Evolutionary conservation across 192 early-diverging fungal genomes (phyloP).

Genomic region (Entophlyctis luteolus): DNA sequence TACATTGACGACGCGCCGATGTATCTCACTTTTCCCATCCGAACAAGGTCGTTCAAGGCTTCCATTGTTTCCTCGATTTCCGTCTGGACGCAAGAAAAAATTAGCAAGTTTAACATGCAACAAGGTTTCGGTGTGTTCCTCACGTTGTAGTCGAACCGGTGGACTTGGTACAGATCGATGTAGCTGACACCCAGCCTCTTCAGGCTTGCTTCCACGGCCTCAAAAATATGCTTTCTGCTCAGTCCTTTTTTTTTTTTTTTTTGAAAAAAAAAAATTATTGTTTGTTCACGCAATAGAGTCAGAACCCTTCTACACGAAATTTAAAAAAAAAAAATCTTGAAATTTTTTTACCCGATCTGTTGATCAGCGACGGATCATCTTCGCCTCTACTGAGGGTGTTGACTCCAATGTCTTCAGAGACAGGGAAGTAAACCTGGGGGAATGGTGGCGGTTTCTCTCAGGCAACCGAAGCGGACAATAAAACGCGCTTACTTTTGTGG

Average conservation of each 20-base stretch:
- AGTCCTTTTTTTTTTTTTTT: too few relatives aligned
- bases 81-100: constrained; percentile 22
- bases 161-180: constrained; percentile 54
- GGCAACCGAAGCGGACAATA: neutral
- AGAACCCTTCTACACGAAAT: too few relatives aligned
- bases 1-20: constrained; percentile 49
- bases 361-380: constrained; percentile 14
- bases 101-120: neutral
- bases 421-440: constrained; percentile 13
- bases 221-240: constrained; percentile 41
- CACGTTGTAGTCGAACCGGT: constrained; percentile 43
- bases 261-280: constrained; percentile 27
- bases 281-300: constrained; percentile 2
- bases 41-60: constrained; percentile 63
- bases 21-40: constrained; percentile 61
- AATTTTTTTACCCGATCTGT: constrained; percentile 16
- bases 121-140: neutral
- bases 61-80: constrained; percentile 68
- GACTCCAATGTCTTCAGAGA: constrained; percentile 14
- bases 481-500: constrained; percentile 42
- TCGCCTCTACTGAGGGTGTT: constrained; percentile 15
- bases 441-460: neutral
- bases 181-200: constrained; percentile 51
- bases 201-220: constrained; percentile 50
- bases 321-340: too few relatives aligned